Percentiles rank a stretch among this genome's conserved stretches.
These are phyloP conservation scores for Citrus medica DNA, from an alignment of 345 rosid species.

Conservation along the genomic window DNA sequence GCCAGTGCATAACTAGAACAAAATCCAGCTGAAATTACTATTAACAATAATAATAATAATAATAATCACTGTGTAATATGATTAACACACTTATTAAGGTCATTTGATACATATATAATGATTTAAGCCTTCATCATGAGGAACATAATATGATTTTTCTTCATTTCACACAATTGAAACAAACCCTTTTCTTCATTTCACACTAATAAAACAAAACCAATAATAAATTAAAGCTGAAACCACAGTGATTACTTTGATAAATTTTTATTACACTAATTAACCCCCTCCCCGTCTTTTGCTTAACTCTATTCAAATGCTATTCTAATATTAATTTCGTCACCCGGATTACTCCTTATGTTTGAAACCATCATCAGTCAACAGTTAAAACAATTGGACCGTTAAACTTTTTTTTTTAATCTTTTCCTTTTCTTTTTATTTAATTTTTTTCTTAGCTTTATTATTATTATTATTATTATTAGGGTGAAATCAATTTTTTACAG, in stretches of 20 bases:
- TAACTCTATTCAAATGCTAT: not conserved
- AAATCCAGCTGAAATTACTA: not conserved
- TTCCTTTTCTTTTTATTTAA: not conserved
- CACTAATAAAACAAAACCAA: not conserved
- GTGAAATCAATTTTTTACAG: not conserved
- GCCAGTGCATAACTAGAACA: not conserved
- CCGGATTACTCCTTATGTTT: not conserved
- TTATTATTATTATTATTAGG: not conserved
- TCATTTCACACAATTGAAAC: not conserved
- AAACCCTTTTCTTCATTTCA: not conserved
- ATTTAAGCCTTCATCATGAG: not conserved
- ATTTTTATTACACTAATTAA: not conserved
- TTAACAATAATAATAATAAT: no score
- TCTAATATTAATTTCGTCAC: not conserved
- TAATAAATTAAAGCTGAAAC: not conserved
- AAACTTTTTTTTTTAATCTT: not conserved
- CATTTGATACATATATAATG: not conserved
- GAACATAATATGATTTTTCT: not conserved
- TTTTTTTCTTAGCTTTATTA: not conserved
- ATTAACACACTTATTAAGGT: not conserved
- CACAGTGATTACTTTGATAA: not conserved
- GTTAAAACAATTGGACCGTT: constrained; percentile 7
- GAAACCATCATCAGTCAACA: not conserved
- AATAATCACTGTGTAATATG: not conserved
- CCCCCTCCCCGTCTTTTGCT: not conserved